phyloP scores from a whole-genome alignment of 2,329 filamentous ascomycete species.

The Rutstroemia sp. region DNA sequence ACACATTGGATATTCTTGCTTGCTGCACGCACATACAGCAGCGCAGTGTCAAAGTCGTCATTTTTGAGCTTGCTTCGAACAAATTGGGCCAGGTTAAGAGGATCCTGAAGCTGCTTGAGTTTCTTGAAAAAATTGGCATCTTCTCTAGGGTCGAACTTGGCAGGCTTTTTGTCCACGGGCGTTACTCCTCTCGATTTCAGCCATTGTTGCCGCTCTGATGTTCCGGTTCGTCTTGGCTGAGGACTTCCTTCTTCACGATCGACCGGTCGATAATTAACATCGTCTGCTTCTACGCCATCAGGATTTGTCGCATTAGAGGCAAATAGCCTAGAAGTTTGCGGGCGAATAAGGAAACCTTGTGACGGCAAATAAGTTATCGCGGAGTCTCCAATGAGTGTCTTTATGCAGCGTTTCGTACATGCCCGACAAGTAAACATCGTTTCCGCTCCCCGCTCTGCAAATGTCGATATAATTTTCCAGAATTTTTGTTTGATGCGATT shows the following conservation, averaged over 20 bases:
- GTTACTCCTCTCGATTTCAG: slow-evolving; percentile 19
- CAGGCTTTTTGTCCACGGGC: slow-evolving; percentile 8
- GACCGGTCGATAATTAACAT: neutral
- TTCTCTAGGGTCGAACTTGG: neutral
- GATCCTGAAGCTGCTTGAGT: slow-evolving; percentile 43
- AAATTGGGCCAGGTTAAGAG: slow-evolving; percentile 62
- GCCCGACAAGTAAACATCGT: slow-evolving; percentile 25
- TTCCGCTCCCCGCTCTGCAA: neutral
- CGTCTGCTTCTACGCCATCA: neutral
- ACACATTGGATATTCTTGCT: slow-evolving; percentile 56
- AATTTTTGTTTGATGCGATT: neutral
- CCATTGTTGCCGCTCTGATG: slow-evolving; percentile 15
- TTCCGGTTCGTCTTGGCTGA: neutral
- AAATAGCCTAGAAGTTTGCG: neutral
- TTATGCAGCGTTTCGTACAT: slow-evolving; percentile 26
- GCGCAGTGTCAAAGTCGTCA: slow-evolving; percentile 57
- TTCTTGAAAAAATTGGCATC: slow-evolving; percentile 16
- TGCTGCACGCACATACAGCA: slow-evolving; percentile 60
- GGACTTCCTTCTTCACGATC: neutral
- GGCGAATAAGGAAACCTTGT: neutral
- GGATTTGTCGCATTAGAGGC: neutral
- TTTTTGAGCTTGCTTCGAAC: slow-evolving; percentile 54
- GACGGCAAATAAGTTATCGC: slow-evolving; percentile 8
- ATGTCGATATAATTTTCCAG: neutral
- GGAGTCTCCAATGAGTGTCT: slow-evolving; percentile 22